phyloP scores from a whole-genome alignment of 371 early-diverging fungal genomes.

The Zopfochytrium polystomum region DNA sequence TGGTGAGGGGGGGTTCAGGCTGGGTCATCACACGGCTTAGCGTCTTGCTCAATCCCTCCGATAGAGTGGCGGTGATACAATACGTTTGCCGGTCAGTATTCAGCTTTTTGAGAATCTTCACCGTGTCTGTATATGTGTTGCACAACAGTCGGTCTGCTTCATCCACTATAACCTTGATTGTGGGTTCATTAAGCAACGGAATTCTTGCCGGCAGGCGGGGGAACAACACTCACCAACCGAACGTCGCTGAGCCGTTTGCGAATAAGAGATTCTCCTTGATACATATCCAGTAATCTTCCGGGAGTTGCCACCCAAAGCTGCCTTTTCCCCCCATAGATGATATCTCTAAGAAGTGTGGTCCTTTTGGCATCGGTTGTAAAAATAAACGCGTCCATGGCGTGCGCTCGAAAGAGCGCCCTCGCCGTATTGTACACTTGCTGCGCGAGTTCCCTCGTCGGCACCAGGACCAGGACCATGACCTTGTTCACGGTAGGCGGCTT shows the following conservation, averaged over 20 bases:
- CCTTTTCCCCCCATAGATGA: too few relatives aligned
- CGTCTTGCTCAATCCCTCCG: neutral
- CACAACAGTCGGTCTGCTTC: slow-evolving; percentile 99
- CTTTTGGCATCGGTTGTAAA: neutral
- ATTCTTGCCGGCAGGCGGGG: neutral
- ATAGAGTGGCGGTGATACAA: neutral
- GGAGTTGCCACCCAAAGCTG: slow-evolving; percentile 76
- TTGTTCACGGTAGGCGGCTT: neutral
- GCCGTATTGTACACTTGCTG: neutral
- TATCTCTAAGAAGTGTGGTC: too few relatives aligned
- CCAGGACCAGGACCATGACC: neutral
- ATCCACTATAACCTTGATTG: slow-evolving; percentile 77
- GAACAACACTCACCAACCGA: slow-evolving; percentile 10
- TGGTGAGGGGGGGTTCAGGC: neutral
- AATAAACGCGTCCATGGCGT: neutral
- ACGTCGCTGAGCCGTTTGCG: slow-evolving; percentile 1
- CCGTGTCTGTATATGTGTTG: slow-evolving; percentile 29
- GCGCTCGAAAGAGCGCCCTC: neutral
- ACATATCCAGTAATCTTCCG: slow-evolving; percentile 97
- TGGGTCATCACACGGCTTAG: neutral
- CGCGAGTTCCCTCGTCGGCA: neutral
- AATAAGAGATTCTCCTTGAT: slow-evolving; percentile 61
- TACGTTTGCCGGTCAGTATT: slow-evolving; percentile 50
- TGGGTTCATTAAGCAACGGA: neutral
- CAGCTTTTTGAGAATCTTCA: slow-evolving; percentile 60